Percentiles rank a stretch among this genome's conserved stretches.
Conservation (phyloP, 495 filamentous ascomycete species). For the Annulohypoxylon stygium region DNA sequence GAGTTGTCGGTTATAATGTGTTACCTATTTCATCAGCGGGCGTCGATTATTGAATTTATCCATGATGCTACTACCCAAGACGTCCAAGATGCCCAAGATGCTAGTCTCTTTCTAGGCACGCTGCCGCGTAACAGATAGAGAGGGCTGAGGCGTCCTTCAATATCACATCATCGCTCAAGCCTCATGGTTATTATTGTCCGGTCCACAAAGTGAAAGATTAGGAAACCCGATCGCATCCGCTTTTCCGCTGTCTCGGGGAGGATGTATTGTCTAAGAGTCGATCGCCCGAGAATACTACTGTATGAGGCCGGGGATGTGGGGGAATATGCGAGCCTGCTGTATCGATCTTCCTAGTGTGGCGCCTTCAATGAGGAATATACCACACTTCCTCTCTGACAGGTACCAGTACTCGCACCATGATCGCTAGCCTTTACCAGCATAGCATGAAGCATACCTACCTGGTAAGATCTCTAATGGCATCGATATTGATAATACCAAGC, state of each 20-base stretch:
- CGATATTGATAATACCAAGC: constrained; percentile 24
- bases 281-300: constrained; percentile 35
- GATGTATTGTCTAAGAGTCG: constrained; percentile 19
- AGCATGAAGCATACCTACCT: not conserved
- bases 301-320: constrained; percentile 37
- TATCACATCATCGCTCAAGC: constrained; percentile 15
- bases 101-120: constrained; percentile 38
- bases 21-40: constrained; percentile 21
- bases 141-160: constrained; percentile 19
- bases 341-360: constrained; percentile 32
- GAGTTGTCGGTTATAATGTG: constrained; percentile 22
- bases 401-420: constrained; percentile 35
- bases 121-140: constrained; percentile 38
- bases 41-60: constrained; percentile 39
- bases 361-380: constrained; percentile 8
- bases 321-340: constrained; percentile 41
- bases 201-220: constrained; percentile 35
- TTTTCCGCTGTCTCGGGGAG: constrained; percentile 33
- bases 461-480: constrained; percentile 33
- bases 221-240: constrained; percentile 45
- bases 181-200: constrained; percentile 23
- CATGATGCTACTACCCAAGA: constrained; percentile 16
- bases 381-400: constrained; percentile 35
- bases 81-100: constrained; percentile 2
- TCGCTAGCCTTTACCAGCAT: constrained; percentile 14